Percentiles rank a stretch among this genome's conserved stretches.
Evolutionary conservation across 2,329 filamentous ascomycete species (phyloP).

Genomic region (Aspergillus felis): DNA sequence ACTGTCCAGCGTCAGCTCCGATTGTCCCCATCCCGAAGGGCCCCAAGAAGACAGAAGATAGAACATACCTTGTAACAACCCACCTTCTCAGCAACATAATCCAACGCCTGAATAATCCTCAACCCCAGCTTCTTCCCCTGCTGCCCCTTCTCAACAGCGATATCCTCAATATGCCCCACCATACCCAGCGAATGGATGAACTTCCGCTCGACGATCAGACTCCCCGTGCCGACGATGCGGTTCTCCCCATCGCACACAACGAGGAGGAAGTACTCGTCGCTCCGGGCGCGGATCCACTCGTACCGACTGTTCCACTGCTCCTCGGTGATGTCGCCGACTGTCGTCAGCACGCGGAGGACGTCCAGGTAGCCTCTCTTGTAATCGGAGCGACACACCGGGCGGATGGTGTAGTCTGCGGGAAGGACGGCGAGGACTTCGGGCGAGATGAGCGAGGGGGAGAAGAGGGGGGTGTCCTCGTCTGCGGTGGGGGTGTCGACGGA

Average conservation of each 20-base stretch:
- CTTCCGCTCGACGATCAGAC: conserved; percentile 88
- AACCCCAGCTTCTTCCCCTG: conserved; percentile 96
- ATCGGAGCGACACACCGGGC: conserved; percentile 73
- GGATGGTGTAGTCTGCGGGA: conserved; percentile 76
- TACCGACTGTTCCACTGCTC: conserved; percentile 74
- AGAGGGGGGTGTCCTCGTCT: conserved; percentile 61
- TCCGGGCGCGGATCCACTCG: conserved; percentile 71
- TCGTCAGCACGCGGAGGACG: conserved; percentile 85
- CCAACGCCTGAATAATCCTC: conserved; percentile 88
- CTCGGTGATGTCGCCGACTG: conserved; percentile 79
- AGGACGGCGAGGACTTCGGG: conserved; percentile 67
- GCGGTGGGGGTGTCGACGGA: conserved; percentile 24
- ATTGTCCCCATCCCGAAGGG: neutral
- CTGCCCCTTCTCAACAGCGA: conserved; percentile 89
- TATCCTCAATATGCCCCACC: conserved; percentile 97
- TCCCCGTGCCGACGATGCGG: conserved; percentile 83
- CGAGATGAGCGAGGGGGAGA: conserved; percentile 72
- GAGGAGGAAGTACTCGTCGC: conserved; percentile 79
- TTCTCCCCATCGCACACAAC: conserved; percentile 71
- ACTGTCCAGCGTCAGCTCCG: conserved; percentile 48
- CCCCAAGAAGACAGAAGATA: conserved; percentile 1
- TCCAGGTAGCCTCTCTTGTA: conserved; percentile 82
- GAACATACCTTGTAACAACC: conserved; percentile 79
- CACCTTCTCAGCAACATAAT: conserved; percentile 79
- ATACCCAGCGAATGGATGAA: conserved; percentile 46